Base-by-base conservation (phyloP, 768 basidiomycete genomes). In the Macrolepiota albuminosa region DNA sequence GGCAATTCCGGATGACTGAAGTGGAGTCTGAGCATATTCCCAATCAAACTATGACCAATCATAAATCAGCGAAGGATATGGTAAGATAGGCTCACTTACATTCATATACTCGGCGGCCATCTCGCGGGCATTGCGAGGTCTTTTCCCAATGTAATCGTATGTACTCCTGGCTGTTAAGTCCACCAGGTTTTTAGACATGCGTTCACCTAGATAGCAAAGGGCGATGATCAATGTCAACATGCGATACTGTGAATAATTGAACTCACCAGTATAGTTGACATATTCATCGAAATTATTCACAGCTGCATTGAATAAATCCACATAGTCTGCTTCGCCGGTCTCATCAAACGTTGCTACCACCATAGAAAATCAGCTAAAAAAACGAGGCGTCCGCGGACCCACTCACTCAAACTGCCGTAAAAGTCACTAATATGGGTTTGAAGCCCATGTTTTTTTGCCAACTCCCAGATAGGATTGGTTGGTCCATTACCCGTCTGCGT, bases 21-120 rank as follows among this genome's bases (percentile, higher is more conserved):
- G 84, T 1, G 86, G 87, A 2, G 82, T 77, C 65, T 87, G 79
- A 39, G 76, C 81, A 64, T 81, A 84, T 63, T 85, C 83, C 74
- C 74, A 77, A 65, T 77, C 77, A 59, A 75, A 77, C 59, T 78
- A 59, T 18, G 24, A 34, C 47, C 34, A 16, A 1, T 49, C 29
- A 46, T 42, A 43, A 11, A 26, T 31, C 26, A 24, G n/a, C 14
- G 1, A 34, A 21, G 21, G 18, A 10, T n/a, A 29, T 6, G n/a
- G 33, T 34, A 50, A 50, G 18, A 37, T 24, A 2, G 1, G 49
- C 0, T 42, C 6, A 6, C 11, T 59, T 54, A 82, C 79, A 61
- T 79, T 70, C 57, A 75, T 85, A 64, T 88, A 89, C 67, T 88
- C 85, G 2, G 81, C 72, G 7, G 76, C 87, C 58, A 69, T 71